Conservation (phyloP, 2,329 filamentous ascomycete genomes). For the Cladosporium sp. region DNA sequence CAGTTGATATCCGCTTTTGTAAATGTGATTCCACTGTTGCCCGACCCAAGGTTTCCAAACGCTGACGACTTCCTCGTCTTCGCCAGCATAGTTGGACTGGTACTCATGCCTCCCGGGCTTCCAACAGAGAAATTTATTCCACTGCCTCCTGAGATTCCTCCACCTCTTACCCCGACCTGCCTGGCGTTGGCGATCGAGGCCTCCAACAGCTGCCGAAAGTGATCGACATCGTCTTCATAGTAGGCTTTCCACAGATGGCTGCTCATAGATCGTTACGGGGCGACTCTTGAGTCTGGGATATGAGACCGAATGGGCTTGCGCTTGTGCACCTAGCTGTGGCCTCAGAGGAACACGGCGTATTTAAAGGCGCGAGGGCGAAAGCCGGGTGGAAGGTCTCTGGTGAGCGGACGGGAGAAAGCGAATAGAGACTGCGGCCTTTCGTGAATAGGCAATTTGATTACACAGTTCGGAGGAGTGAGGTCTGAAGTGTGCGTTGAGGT, state of each 20-base stretch:
- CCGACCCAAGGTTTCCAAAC: background rate
- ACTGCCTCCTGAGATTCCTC: slow-evolving; percentile 18
- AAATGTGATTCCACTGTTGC: slow-evolving; percentile 37
- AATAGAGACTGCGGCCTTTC: background rate
- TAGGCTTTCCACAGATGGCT: slow-evolving; percentile 94
- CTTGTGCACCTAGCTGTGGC: slow-evolving; percentile 82
- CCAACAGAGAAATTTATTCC: slow-evolving; percentile 30
- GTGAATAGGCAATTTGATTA: background rate
- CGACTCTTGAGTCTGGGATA: slow-evolving; percentile 23
- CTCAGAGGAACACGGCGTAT: slow-evolving; percentile 80
- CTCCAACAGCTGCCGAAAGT: slow-evolving; percentile 83
- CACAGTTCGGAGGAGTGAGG: background rate
- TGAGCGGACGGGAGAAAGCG: background rate
- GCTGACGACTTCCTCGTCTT: slow-evolving; percentile 30
- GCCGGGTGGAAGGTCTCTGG: slow-evolving; percentile 31
- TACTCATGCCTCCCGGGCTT: slow-evolving; percentile 45
- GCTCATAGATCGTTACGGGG: slow-evolving; percentile 67
- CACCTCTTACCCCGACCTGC: slow-evolving; percentile 37
- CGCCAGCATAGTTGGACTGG: slow-evolving; percentile 40
- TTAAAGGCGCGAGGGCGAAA: slow-evolving; percentile 68
- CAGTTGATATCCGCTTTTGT: slow-evolving; percentile 73
- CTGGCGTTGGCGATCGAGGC: slow-evolving; percentile 60
- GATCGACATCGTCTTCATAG: slow-evolving; percentile 95
- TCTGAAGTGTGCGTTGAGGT: background rate
- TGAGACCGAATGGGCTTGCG: slow-evolving; percentile 49